These are phyloP conservation scores for Penicillium arizonense DNA, from an alignment of 495 filamentous ascomycete species.

Conservation along the genomic window DNA sequence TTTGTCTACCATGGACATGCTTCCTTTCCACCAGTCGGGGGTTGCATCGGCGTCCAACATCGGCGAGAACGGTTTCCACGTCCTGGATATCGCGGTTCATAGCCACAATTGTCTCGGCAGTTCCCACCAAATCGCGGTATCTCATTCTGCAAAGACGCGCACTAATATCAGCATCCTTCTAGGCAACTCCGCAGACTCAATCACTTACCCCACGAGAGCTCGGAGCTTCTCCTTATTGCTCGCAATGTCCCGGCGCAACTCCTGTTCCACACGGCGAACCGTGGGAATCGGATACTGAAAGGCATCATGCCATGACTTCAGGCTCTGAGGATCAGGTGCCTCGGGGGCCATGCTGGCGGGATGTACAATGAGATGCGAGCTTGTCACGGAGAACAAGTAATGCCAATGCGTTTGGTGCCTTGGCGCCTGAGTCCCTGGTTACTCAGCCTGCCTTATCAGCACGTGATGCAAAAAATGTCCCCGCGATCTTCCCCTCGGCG, in stretches of 20 bases:
- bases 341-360: slow-evolving; percentile 52
- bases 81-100: slow-evolving; percentile 78
- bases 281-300: slow-evolving; percentile 65
- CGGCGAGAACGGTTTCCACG: slow-evolving; percentile 66
- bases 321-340: slow-evolving; percentile 54
- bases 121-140: slow-evolving; percentile 89
- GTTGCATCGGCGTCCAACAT: slow-evolving; percentile 77
- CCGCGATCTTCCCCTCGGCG: slow-evolving; percentile 16
- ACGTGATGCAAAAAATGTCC: slow-evolving; percentile 24
- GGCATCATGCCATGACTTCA: slow-evolving; percentile 65
- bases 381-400: slow-evolving; percentile 6
- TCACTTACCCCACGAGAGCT: slow-evolving; percentile 76
- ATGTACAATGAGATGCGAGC: neutral
- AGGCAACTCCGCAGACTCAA: neutral
- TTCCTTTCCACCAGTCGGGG: slow-evolving; percentile 67
- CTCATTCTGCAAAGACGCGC: slow-evolving; percentile 52
- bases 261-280: slow-evolving; percentile 61
- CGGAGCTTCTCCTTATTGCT: slow-evolving; percentile 87
- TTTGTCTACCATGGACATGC: slow-evolving; percentile 57
- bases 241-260: slow-evolving; percentile 63
- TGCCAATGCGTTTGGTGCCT: slow-evolving; percentile 4
- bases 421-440: neutral
- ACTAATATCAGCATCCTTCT: slow-evolving; percentile 10
- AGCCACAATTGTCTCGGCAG: slow-evolving; percentile 84
- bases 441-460: slow-evolving; percentile 25